These are phyloP conservation scores for Thraustochytrium striatum DNA, from an alignment of 352 stramenopile genomes.

Conservation along the genomic window DNA sequence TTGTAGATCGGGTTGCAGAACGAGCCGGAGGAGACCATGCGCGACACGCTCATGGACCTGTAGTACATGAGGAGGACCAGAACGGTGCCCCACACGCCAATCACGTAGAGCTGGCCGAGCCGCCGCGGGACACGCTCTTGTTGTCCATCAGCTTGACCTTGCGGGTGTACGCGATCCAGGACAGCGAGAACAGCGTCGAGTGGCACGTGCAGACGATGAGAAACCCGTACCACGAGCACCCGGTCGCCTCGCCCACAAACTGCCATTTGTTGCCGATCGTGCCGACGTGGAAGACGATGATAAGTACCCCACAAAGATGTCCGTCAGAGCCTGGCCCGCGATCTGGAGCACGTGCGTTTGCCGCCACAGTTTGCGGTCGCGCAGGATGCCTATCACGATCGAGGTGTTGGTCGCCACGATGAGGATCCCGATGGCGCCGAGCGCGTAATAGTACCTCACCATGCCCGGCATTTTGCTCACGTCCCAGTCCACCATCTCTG, in stretches of 20 bases:
- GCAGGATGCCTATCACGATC: conserved; percentile 16
- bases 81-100: conserved; percentile 3
- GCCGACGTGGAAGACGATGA: conserved; percentile 28
- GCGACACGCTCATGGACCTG: neutral
- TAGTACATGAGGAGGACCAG: conserved; percentile 16
- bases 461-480: neutral
- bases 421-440: conserved; percentile 4
- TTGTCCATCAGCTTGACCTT: conserved; percentile 28
- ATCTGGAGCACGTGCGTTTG: conserved; percentile 29
- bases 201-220: conserved; percentile 36
- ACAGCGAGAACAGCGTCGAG: conserved; percentile 42
- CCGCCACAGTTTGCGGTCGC: conserved; percentile 18
- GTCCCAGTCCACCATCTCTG: neutral
- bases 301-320: conserved; percentile 11
- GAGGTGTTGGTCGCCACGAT: neutral
- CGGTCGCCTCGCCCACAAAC: neutral
- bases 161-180: conserved; percentile 35
- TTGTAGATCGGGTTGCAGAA: conserved; percentile 49
- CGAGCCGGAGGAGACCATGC: conserved; percentile 21
- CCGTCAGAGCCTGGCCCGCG: conserved; percentile 36
- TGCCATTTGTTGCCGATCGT: neutral
- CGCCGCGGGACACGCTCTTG: neutral
- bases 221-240: conserved; percentile 30
- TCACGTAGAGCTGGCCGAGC: neutral
- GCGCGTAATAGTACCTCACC: neutral